These are phyloP conservation scores for Sclerotinia borealis DNA, from an alignment of 2,329 filamentous ascomycete species.

Conservation along the genomic window DNA sequence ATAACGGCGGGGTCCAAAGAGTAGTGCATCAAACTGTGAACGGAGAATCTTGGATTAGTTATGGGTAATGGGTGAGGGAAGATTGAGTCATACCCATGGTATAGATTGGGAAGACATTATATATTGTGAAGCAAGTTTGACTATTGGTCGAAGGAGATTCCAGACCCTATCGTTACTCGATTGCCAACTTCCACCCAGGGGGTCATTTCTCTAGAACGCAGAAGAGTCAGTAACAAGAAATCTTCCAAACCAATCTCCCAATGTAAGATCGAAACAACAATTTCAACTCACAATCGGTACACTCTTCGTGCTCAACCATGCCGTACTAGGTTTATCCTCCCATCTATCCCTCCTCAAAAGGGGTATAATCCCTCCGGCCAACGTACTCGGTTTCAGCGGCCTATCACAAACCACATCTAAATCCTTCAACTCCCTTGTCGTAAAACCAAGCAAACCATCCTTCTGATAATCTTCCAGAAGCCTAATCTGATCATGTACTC, in stretches of 20 bases:
- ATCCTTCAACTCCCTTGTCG: constrained; percentile 1
- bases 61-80: neutral
- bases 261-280: neutral
- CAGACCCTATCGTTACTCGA: constrained; percentile 3
- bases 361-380: neutral
- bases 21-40: neutral
- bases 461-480: neutral
- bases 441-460: neutral
- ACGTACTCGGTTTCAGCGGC: neutral
- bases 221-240: neutral
- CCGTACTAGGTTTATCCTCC: neutral
- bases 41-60: neutral
- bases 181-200: neutral
- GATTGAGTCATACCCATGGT: neutral
- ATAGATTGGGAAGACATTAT: neutral
- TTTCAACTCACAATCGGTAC: neutral
- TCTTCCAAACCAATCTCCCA: neutral
- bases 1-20: neutral
- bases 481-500: neutral
- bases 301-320: neutral
- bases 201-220: neutral
- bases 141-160: neutral
- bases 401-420: neutral
- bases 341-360: neutral
- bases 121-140: neutral